Evolutionary conservation across 345 rosid species (phyloP), one percentile per base, ranked within the genome.

Genomic region (Linum lewisii): DNA sequence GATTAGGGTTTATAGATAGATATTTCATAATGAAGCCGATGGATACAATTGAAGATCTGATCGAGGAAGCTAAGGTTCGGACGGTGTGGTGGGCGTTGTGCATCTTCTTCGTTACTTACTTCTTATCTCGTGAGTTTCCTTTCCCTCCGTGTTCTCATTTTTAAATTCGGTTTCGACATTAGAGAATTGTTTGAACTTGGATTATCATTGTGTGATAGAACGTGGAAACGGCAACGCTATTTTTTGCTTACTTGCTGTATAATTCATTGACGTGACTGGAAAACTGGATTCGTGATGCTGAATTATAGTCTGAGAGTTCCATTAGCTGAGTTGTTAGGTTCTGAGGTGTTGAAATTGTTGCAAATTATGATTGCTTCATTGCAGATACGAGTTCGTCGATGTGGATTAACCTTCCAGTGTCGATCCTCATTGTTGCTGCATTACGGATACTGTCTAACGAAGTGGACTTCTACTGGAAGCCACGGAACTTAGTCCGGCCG

Each of bases 331-430:
- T 38, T 42, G 13, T 42, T 11, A 42, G 47, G 36, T 42, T 42
- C n/a, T 49, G 54, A 68, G 72, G 24, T 49, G 22, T 34, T 49
- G 6, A 14, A 1, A 26, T 64, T 25, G 14, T 36, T 13, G 8
- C n/a, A n/a, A 42, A 42, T 42, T 42, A 42, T 42, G 47, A 0
- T 42, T 55, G 24, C 1, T 51, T 7, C 4, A 14, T 58, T 58
- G 19, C 86, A 90, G 99, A 90, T 82, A 84, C 96, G 20, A 90
- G 99, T 73, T 79, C 84, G 38, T 87, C 93, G 47, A 85, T 90
- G 99, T 84, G 83, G 97, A 79, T 85, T 85, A 94, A 94, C 79
- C 67, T 87, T 24, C 99, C 99, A 9, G 72, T 90, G 63, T 86
- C 95, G 18, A 65, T 87, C 50, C 81, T 87, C 32, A 47, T 78